phyloP scores from a whole-genome alignment of 2,329 filamentous ascomycete genomes.

The Pseudogymnoascus sp. region DNA sequence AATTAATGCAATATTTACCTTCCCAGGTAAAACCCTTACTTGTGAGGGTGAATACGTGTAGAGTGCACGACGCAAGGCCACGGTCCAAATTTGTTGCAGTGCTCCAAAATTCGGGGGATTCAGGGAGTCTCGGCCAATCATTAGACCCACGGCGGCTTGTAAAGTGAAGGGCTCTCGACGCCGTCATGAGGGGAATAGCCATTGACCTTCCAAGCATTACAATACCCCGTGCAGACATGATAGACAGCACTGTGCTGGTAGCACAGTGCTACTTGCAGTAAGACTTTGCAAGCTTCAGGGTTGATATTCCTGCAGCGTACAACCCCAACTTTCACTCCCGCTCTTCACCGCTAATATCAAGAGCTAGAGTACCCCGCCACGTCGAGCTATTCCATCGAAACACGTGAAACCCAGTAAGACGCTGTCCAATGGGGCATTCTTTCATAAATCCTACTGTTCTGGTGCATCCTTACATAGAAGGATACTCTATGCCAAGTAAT shows the following conservation, averaged over 20 bases:
- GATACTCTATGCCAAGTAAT: neutral
- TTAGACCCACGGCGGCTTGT: neutral
- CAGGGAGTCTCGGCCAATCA: constrained; percentile 5
- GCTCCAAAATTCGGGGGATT: neutral
- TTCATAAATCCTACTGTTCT: neutral
- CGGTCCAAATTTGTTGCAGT: neutral
- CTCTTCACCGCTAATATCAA: constrained; percentile 4
- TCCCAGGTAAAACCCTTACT: neutral
- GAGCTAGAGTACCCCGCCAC: constrained; percentile 2
- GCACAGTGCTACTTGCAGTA: neutral
- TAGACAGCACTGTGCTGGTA: neutral
- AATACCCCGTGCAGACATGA: neutral
- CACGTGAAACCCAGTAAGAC: neutral
- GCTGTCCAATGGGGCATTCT: neutral
- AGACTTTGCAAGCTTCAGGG: neutral
- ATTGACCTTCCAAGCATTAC: neutral
- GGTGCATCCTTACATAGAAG: neutral
- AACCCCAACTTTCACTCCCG: neutral
- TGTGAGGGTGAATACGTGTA: neutral
- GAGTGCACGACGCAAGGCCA: neutral
- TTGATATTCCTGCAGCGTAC: neutral
- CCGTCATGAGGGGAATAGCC: neutral
- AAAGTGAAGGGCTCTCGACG: neutral
- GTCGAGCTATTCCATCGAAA: neutral
- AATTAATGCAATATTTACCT: neutral